Evolutionary conservation across 2,329 filamentous ascomycete genomes (phyloP).

Genomic region (Microdochium bolleyi): DNA sequence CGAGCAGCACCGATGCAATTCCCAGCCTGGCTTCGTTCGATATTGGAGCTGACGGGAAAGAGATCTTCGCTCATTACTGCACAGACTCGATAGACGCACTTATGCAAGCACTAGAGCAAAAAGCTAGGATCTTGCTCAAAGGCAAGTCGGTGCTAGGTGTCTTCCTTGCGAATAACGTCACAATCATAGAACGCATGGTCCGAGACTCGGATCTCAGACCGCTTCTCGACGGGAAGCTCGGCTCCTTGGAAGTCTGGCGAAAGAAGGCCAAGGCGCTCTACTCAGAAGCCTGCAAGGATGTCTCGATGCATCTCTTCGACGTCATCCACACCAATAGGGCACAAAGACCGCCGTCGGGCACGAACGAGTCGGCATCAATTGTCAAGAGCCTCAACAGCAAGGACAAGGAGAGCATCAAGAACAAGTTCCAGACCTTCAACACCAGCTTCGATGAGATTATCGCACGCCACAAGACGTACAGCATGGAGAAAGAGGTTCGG

Average conservation of each 20-base stretch:
- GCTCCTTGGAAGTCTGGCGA: conserved; percentile 71
- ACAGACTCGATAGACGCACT: conserved; percentile 81
- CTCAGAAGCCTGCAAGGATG: conserved; percentile 80
- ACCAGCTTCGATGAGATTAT: conserved; percentile 84
- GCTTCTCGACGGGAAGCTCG: conserved; percentile 60
- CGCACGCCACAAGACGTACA: conserved; percentile 69
- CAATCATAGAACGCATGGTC: conserved; percentile 78
- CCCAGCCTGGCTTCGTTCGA: conserved; percentile 75
- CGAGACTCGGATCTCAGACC: conserved; percentile 69
- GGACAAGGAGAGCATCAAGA: conserved; percentile 93
- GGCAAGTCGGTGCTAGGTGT: conserved; percentile 75
- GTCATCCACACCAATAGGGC: conserved; percentile 82
- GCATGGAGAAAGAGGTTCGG: conserved; percentile 87
- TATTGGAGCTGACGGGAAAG: conserved; percentile 77
- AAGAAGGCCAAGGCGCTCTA: conserved; percentile 81
- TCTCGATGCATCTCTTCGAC: conserved; percentile 77
- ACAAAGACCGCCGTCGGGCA: conserved; percentile 64
- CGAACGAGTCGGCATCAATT: conserved; percentile 74
- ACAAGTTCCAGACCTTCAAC: conserved; percentile 93
- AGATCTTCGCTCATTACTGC: conserved; percentile 85
- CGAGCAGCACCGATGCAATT: conserved; percentile 52
- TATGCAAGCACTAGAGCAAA: conserved; percentile 66
- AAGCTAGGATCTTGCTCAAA: conserved; percentile 65
- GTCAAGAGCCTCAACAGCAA: conserved; percentile 79
- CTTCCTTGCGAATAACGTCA: conserved; percentile 83